Conservation (phyloP, 1,284 basidiomycete species). For the Microbotryum saponariae region DNA sequence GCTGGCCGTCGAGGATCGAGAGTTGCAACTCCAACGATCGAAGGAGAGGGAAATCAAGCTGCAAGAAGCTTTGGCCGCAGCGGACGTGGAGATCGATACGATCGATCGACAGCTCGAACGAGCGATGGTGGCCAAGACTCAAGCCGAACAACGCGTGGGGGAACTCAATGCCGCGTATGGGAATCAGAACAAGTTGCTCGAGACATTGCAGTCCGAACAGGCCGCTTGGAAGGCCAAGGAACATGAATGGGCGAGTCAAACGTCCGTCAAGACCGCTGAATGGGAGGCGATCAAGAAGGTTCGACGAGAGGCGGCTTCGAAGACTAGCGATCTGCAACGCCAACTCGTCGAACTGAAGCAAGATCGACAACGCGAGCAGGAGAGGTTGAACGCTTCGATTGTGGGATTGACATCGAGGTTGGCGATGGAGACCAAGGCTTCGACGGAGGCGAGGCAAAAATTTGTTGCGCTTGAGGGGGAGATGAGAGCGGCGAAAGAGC, state of each 20-base stretch:
- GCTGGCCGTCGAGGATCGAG: conserved; percentile 71
- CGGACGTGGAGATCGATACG: conserved; percentile 71
- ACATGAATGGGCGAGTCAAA: conserved; percentile 46
- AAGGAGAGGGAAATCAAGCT: conserved; percentile 77
- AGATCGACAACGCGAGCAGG: conserved; percentile 49
- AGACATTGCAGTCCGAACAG: conserved; percentile 25
- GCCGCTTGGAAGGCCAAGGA: conserved; percentile 50
- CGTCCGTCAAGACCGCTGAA: conserved; percentile 27
- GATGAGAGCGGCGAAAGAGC: conserved; percentile 54
- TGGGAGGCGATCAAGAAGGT: conserved; percentile 25
- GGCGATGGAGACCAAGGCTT: conserved; percentile 66
- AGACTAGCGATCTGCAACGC: conserved; percentile 9
- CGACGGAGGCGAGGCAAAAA: conserved; percentile 57
- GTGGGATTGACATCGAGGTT: conserved; percentile 77
- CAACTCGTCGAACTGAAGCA: conserved; percentile 17
- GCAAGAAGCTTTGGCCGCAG: conserved; percentile 70
- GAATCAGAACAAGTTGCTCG: conserved; percentile 30
- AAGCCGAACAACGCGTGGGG: conserved; percentile 16
- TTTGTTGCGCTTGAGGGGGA: conserved; percentile 56
- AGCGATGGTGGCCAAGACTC: conserved; percentile 52
- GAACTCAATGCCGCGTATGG: conserved; percentile 28
- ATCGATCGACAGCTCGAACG: conserved; percentile 80
- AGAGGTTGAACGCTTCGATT: conserved; percentile 61
- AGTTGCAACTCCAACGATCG: conserved; percentile 71
- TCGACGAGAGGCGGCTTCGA: conserved; percentile 1